Base-by-base conservation (phyloP, 495 filamentous ascomycete species). In the Hyphodiscus hymeniophilus region DNA sequence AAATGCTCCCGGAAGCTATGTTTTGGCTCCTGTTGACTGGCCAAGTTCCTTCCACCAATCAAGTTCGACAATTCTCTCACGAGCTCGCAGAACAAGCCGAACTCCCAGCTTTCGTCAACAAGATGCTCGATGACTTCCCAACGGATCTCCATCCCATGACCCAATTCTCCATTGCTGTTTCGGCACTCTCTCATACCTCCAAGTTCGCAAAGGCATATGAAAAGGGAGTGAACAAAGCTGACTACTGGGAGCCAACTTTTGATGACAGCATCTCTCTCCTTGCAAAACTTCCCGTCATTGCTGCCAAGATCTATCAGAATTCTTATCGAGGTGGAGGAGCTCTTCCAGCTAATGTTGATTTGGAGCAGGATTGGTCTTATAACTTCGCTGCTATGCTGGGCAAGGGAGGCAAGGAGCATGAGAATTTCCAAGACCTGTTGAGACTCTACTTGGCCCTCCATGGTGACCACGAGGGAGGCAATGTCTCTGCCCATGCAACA, bases 1-100 rank as follows among this genome's bases (percentile, higher is more conserved):
- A 98, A 71, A 97, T 97, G 94, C 82, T 98, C 2, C 92, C 92
- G 31, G 92, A 98, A 67, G 82, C 89, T 61, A 97, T 98, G 92
- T 98, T 98, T 77, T 98, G 92, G 92, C 83, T 98, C 21, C 82
- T 98, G 13, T 69, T 98, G 50, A 98, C 92, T 7, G 94, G 92
- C 48, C 75, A 91, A 65, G 86, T 98, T 20, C 92, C 92, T 8
- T 85, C 84, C 2, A 83, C 81, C 20, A 63, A 66, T 30, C 92
- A 98, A 65, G 76, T 89, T 43, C 87, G 92, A 56, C 68, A 69
- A 36, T 80, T 98, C 54, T 92, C 86, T 33, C 75, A 80, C 33
- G 85, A 94, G 63, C 75, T 96, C 20, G 92, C 92, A 33, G 85
- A 90, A 65, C 83, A 96, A 63, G 82, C 84, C 23, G 66, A 73